Evolutionary conservation across 2,329 filamentous ascomycete genomes (phyloP).

Genomic region (Grosmannia penicillata): DNA sequence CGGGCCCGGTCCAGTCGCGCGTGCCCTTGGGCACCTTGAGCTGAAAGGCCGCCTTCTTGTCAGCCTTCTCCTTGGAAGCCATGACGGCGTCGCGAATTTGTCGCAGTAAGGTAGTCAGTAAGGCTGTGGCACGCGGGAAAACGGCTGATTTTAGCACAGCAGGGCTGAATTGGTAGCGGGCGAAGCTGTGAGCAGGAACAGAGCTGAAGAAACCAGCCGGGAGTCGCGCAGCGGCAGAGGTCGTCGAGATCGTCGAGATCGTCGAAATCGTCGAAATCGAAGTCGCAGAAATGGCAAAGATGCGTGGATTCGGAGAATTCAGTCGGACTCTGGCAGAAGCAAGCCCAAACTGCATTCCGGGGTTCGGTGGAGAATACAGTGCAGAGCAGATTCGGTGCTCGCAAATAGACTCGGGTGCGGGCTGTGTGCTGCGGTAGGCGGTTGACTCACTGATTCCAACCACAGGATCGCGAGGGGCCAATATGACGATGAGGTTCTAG

Average conservation of each 20-base stretch:
- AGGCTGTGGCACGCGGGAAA: no score
- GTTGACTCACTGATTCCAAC: no score
- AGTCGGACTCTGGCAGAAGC: slow-evolving; percentile 2
- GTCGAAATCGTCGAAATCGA: not conserved
- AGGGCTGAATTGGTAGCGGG: no score
- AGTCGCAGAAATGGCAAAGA: not conserved
- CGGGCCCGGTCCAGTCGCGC: slow-evolving; percentile 51
- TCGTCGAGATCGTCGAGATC: no score
- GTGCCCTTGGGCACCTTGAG: slow-evolving; percentile 71
- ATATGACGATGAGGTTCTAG: no score
- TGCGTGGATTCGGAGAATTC: slow-evolving; percentile 1
- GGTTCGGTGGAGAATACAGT: not conserved
- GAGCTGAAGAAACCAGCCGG: no score
- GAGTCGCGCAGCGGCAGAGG: no score
- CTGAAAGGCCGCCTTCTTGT: slow-evolving; percentile 17
- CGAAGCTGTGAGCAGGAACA: no score
- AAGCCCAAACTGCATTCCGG: slow-evolving; percentile 7
- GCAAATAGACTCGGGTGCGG: not conserved
- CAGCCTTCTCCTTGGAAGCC: slow-evolving; percentile 10
- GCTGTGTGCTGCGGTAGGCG: no score
- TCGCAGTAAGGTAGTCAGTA: no score
- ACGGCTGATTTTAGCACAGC: no score
- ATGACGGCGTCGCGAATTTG: slow-evolving; percentile 6
- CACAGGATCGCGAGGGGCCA: no score
- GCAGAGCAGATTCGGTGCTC: not conserved